Percentiles rank a stretch among this genome's conserved stretches.
Conservation (phyloP, 345 rosid species). For the Toxicodendron radicans region DNA sequence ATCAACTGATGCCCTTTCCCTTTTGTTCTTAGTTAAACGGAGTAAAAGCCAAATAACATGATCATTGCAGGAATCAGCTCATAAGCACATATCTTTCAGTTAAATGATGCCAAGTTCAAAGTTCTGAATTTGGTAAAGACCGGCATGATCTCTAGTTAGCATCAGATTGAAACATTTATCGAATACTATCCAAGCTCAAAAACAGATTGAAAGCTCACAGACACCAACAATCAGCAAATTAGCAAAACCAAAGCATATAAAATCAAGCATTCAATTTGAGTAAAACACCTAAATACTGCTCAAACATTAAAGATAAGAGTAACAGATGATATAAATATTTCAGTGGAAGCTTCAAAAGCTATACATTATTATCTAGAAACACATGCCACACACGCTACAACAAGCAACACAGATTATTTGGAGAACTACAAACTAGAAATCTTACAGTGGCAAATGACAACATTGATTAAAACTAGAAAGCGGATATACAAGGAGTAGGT, state of each 20-base stretch:
- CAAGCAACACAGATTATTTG: neutral
- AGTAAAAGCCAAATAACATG: neutral
- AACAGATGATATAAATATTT: neutral
- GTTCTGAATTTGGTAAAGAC: no score
- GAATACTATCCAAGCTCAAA: no score
- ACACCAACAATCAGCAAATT: no score
- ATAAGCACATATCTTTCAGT: slow-evolving; percentile 2
- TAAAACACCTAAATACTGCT: neutral
- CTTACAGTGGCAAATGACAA: neutral
- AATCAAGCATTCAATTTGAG: neutral
- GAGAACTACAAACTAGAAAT: slow-evolving; percentile 4
- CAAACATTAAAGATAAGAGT: neutral
- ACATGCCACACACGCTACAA: neutral
- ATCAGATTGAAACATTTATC: no score
- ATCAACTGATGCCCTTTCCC: neutral
- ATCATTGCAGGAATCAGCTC: neutral
- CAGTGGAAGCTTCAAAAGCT: neutral
- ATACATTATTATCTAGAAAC: neutral
- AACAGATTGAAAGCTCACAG: no score
- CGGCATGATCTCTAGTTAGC: no score
- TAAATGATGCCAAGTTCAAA: neutral
- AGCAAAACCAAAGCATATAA: no score
- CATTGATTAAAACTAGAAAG: slow-evolving; percentile 6
- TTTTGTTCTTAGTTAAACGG: neutral
- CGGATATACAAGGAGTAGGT: slow-evolving; percentile 44